Percentiles rank a stretch among this genome's conserved stretches.
phyloP scores from a whole-genome alignment of 2,329 filamentous ascomycete genomes.

The Penicillium olsonii region DNA sequence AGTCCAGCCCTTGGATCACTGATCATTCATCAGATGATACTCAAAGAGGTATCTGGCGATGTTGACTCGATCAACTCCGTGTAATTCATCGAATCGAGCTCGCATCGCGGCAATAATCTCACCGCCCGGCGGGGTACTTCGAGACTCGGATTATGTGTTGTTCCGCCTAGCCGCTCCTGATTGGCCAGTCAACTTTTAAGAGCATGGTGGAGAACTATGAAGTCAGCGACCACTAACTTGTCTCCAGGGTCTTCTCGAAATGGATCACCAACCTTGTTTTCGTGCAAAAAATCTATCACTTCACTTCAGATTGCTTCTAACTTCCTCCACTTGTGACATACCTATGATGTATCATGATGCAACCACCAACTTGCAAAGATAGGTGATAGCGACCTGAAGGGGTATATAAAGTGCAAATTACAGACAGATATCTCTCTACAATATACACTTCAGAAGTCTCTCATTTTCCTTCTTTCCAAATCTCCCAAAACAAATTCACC shows the following conservation, averaged over 20 bases:
- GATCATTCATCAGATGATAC: neutral
- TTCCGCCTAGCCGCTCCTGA: neutral
- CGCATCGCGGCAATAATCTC: slow-evolving; percentile 10
- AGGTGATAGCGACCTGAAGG: neutral
- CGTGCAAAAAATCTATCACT: neutral
- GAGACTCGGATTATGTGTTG: slow-evolving; percentile 8
- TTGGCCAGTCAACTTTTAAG: neutral
- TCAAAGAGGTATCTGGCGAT: neutral
- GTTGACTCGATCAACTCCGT: slow-evolving; percentile 6
- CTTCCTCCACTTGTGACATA: slow-evolving; percentile 26
- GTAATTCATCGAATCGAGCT: slow-evolving; percentile 7
- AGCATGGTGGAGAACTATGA: slow-evolving; percentile 20
- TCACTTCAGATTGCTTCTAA: neutral
- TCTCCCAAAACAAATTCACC: slow-evolving; percentile 2
- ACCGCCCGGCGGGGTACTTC: slow-evolving; percentile 14
- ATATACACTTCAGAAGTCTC: neutral
- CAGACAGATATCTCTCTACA: neutral
- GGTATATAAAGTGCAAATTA: slow-evolving; percentile 8
- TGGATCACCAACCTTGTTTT: slow-evolving; percentile 13
- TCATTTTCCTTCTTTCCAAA: neutral
- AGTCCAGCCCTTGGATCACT: neutral
- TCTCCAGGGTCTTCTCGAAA: slow-evolving; percentile 3
- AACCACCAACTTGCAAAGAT: slow-evolving; percentile 13
- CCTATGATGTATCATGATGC: slow-evolving; percentile 40
- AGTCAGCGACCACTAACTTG: slow-evolving; percentile 15